A percentile compares a stretch with the other conserved stretches of the same genome.
phyloP scores from a whole-genome alignment of 1,139 yeast genomes.

The Pichia sp. region DNA sequence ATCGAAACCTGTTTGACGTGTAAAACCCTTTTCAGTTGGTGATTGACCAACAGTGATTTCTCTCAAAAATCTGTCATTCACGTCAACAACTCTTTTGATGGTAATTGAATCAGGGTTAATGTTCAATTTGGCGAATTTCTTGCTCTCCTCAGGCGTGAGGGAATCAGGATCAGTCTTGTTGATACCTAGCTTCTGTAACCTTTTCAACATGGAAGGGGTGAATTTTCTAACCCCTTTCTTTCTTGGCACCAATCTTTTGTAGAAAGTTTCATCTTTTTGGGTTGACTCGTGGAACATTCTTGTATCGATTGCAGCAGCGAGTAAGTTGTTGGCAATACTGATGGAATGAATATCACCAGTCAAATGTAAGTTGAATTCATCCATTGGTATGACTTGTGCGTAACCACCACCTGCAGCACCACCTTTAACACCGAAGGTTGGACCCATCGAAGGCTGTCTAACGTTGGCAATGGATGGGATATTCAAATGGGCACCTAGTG shows the following conservation, averaged over 20 bases:
- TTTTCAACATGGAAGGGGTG: conserved; percentile 61
- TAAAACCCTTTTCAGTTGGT: conserved; percentile 69
- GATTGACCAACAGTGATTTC: conserved; percentile 74
- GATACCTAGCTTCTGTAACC: conserved; percentile 63
- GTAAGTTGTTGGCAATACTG: conserved; percentile 70
- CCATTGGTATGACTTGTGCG: conserved; percentile 84
- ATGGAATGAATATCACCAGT: conserved; percentile 86
- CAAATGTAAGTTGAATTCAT: conserved; percentile 78
- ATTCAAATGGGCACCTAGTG: conserved; percentile 69
- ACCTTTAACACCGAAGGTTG: conserved; percentile 83
- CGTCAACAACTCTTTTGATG: conserved; percentile 75
- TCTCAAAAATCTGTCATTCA: conserved; percentile 73
- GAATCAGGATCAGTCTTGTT: conserved; percentile 63
- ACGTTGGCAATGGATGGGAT: conserved; percentile 72
- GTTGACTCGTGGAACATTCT: conserved; percentile 78
- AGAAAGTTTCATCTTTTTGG: conserved; percentile 60
- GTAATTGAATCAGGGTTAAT: conserved; percentile 72
- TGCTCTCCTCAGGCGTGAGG: conserved; percentile 60
- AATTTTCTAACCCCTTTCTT: conserved; percentile 63
- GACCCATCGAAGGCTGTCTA: conserved; percentile 86
- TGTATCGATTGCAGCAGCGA: conserved; percentile 82
- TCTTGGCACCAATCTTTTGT: conserved; percentile 64
- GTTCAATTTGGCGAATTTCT: conserved; percentile 58
- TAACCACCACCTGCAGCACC: conserved; percentile 91
- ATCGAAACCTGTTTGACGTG: conserved; percentile 73